Percentiles rank a stretch among this genome's conserved stretches.
Conservation (phyloP, 257 asterid species). For the Nicotiana knightiana region DNA sequence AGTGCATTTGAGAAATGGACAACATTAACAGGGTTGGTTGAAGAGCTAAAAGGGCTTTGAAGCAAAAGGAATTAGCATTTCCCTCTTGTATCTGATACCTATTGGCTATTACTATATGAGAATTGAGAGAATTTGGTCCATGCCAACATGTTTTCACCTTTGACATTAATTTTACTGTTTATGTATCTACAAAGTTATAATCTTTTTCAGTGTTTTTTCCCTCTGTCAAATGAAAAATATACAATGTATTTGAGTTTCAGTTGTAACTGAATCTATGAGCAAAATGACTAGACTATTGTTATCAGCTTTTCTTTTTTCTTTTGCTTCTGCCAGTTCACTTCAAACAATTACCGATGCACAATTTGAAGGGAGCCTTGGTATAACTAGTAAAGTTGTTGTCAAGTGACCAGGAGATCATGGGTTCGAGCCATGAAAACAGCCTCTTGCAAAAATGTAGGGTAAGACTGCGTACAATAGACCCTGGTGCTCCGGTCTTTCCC, state of each 20-base stretch:
- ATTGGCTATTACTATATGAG: background rate
- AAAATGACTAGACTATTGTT: background rate
- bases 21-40: conserved; percentile 59
- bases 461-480: no score
- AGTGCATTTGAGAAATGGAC: conserved; percentile 85
- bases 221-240: background rate
- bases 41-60: conserved; percentile 82
- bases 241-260: background rate
- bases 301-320: background rate
- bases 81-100: background rate
- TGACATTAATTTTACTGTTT: background rate
- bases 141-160: background rate
- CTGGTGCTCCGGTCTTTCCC: no score
- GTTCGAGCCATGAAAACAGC: no score
- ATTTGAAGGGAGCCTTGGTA: background rate
- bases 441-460: no score
- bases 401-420: no score
- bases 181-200: background rate
- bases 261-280: background rate
- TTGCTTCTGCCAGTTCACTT: background rate
- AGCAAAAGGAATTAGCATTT: background rate
- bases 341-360: background rate
- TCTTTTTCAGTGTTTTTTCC: background rate
- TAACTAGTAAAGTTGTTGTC: no score
- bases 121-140: background rate